phyloP scores from a whole-genome alignment of 441 rosid species.

The Dalechampia spathulata region DNA sequence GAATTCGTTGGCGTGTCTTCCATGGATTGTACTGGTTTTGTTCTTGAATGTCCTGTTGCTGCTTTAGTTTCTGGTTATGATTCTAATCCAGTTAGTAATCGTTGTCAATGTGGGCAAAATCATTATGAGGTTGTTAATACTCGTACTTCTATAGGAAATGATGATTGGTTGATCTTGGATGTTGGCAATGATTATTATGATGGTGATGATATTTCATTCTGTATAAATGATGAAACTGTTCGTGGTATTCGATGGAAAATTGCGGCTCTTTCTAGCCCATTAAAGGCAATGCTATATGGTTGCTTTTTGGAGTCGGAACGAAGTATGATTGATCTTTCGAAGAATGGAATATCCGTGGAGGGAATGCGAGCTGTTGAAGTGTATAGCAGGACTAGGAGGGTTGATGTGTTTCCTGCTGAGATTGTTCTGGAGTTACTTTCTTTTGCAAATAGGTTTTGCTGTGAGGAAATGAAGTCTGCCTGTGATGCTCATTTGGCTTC shows the following conservation, averaged over 20 bases:
- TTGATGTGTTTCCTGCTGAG: constrained; percentile 37
- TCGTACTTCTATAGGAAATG: constrained; percentile 20
- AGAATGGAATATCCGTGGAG: constrained; percentile 55
- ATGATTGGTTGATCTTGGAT: constrained; percentile 46
- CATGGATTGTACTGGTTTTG: constrained; percentile 71
- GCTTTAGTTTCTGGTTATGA: constrained; percentile 59
- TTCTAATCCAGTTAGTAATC: constrained; percentile 46
- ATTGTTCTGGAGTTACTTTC: constrained; percentile 76
- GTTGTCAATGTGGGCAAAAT: constrained; percentile 40
- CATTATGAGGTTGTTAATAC: constrained; percentile 24
- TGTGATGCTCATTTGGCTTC: constrained; percentile 74
- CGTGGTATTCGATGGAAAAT: constrained; percentile 55
- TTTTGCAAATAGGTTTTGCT: constrained; percentile 78
- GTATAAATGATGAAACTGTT: constrained; percentile 55
- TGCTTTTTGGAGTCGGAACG: constrained; percentile 55
- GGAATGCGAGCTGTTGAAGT: constrained; percentile 75
- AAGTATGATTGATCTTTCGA: constrained; percentile 57
- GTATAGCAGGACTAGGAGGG: constrained; percentile 60
- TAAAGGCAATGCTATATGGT: constrained; percentile 75
- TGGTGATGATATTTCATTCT: constrained; percentile 46
- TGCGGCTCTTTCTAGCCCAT: constrained; percentile 73
- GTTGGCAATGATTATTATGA: constrained; percentile 32
- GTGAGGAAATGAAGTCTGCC: constrained; percentile 72
- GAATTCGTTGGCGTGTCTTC: constrained; percentile 64
- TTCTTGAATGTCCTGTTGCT: constrained; percentile 76